These are phyloP conservation scores for Botrytis squamosa DNA, from an alignment of 2,329 filamentous ascomycete genomes.

Conservation along the genomic window DNA sequence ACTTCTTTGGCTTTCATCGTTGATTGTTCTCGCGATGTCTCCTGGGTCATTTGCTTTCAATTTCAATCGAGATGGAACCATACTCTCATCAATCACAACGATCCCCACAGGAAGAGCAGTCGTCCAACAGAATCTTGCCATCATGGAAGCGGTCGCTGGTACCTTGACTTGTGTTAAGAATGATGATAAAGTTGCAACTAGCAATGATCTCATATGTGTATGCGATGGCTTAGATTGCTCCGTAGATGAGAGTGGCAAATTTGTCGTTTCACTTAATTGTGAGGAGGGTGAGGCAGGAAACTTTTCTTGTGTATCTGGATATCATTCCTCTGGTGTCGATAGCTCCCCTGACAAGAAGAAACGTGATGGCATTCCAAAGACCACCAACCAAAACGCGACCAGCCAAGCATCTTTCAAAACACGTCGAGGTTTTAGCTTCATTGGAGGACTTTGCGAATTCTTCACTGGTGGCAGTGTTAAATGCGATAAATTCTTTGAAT, in stretches of 20 bases:
- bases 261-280: background rate
- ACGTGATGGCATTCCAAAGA: background rate
- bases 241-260: background rate
- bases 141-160: background rate
- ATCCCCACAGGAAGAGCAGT: background rate
- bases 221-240: background rate
- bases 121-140: background rate
- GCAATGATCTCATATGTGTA: background rate
- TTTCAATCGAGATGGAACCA: background rate
- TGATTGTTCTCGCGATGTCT: background rate
- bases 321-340: background rate
- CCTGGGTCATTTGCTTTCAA: background rate
- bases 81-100: background rate
- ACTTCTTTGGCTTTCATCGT: background rate
- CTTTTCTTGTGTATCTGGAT: background rate
- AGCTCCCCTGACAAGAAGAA: background rate
- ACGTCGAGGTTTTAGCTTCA: no score
- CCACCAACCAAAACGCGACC: background rate
- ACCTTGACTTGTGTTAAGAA: background rate
- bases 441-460: no score
- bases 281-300: background rate
- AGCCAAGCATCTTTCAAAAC: background rate
- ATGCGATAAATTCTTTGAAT: no score
- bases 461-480: no score
- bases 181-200: background rate